phyloP scores from a whole-genome alignment of 2,329 filamentous ascomycete genomes.

The Exophiala viscosa region DNA sequence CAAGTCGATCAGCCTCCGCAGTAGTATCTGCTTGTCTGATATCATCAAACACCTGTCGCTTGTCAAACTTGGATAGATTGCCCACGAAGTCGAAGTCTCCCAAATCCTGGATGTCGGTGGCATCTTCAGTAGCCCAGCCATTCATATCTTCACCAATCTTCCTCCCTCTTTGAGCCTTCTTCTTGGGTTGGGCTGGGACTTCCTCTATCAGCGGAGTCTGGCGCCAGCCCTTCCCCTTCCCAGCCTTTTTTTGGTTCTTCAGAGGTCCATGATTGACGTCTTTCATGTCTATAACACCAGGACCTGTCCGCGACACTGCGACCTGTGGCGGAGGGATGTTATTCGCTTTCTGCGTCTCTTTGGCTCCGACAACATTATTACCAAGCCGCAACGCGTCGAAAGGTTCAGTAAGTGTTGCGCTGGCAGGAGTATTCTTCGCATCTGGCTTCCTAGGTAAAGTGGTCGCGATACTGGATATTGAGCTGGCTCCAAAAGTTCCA shows the following conservation, averaged over 20 bases:
- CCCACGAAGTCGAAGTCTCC: slow-evolving; percentile 92
- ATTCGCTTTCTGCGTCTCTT: background rate
- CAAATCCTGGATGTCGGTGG: slow-evolving; percentile 88
- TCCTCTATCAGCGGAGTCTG: slow-evolving; percentile 66
- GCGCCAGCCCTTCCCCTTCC: slow-evolving; percentile 62
- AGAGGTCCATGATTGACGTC: slow-evolving; percentile 34
- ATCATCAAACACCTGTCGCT: slow-evolving; percentile 84
- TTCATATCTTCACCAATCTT: slow-evolving; percentile 58
- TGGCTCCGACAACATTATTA: slow-evolving; percentile 27
- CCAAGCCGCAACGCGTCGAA: slow-evolving; percentile 40
- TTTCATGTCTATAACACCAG: slow-evolving; percentile 31
- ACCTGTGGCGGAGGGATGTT: slow-evolving; percentile 34
- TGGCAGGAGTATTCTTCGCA: slow-evolving; percentile 32
- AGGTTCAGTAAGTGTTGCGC: slow-evolving; percentile 44
- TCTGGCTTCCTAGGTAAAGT: slow-evolving; percentile 18
- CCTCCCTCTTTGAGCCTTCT: slow-evolving; percentile 45
- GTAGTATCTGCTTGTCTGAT: slow-evolving; percentile 84
- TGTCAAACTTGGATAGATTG: slow-evolving; percentile 91
- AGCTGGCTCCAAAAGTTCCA: slow-evolving; percentile 21
- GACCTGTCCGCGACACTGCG: slow-evolving; percentile 38
- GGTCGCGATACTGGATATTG: slow-evolving; percentile 27
- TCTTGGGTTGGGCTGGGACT: slow-evolving; percentile 45
- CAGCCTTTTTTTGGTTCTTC: slow-evolving; percentile 30
- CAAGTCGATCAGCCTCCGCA: slow-evolving; percentile 85
- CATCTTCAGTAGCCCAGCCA: slow-evolving; percentile 94